Percentiles rank a stretch among this genome's conserved stretches.
Evolutionary conservation across 2,329 filamentous ascomycete species (phyloP).

Genomic region (Dryadomyces quercivorus): DNA sequence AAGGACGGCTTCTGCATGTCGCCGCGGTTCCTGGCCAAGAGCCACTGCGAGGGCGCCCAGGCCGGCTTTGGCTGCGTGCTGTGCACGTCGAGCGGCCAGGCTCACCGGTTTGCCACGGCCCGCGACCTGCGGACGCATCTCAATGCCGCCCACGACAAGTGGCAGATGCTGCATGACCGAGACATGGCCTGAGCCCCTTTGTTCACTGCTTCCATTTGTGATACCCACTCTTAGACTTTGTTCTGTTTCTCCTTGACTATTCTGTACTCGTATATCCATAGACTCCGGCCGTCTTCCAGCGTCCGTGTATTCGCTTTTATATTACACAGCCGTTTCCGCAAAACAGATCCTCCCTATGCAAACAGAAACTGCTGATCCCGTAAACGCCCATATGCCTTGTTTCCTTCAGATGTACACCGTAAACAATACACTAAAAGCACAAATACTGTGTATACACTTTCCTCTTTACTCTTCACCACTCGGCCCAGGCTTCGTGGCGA

Average conservation of each 20-base stretch:
- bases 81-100: slow-evolving; percentile 24
- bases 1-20: slow-evolving; percentile 28
- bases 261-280: no score
- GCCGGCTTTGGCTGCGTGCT: slow-evolving; percentile 25
- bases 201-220: no score
- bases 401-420: not conserved
- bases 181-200: slow-evolving; percentile 19
- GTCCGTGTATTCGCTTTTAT: not conserved
- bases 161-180: slow-evolving; percentile 29
- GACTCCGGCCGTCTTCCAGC: not conserved
- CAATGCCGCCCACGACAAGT: slow-evolving; percentile 25
- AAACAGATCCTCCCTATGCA: no score
- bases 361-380: no score
- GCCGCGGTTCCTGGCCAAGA: slow-evolving; percentile 27
- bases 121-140: slow-evolving; percentile 22
- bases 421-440: not conserved
- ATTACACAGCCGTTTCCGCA: no score
- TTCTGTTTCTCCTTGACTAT: not conserved
- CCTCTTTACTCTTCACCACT: slow-evolving; percentile 8
- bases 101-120: slow-evolving; percentile 20
- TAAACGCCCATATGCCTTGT: no score
- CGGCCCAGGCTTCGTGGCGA: slow-evolving; percentile 9
- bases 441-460: not conserved
- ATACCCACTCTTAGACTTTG: not conserved
- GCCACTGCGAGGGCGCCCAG: slow-evolving; percentile 19